Evolutionary conservation across 768 basidiomycete species (phyloP), one percentile per base, ranked within the genome.

Genomic region (Auricularia cornea): DNA sequence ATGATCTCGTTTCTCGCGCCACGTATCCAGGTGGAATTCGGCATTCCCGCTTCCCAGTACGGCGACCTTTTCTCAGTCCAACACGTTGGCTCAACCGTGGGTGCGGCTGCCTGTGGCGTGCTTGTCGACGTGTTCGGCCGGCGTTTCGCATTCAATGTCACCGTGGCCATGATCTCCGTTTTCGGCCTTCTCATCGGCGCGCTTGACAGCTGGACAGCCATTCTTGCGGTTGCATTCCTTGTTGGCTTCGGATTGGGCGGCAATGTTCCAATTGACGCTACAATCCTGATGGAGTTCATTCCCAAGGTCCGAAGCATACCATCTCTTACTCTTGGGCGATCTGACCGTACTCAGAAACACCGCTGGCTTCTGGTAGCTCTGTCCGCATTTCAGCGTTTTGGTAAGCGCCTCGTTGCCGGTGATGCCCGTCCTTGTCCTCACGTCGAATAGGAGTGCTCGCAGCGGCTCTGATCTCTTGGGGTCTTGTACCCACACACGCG

Each of bases 351-450:
- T 18, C 20, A 48, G 44, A 48, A 48, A 20, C 16, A 85, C 65
- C 84, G 86, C 64, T 86, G 83, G 65, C 75, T 85, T 33, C 71
- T 86, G 52, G 84, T 84, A 1, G 70, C 84, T 52, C 72, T 86
- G n/a, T 82, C 82, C 1, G 78, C 84, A 18, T 86, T 81, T 80
- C 86, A 83, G 83, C 79, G 78, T 18, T 67, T 84, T 26, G 85
- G 84, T 3, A 81, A 83, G 68, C 75, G n/a, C n/a, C n/a, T n/a
- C n/a, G n/a, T n/a, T n/a, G n/a, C n/a, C n/a, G n/a, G n/a, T n/a
- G n/a, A n/a, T n/a, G n/a, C n/a, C n/a, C n/a, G n/a, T n/a, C n/a
- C n/a, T n/a, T n/a, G n/a, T n/a, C n/a, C n/a, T n/a, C n/a, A n/a
- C n/a, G n/a, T 38, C 35, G 85, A 3, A 10, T 84, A 18, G 16